Base-by-base conservation (phyloP, 106 monocot genomes). In the Hemerocallis citrina region DNA sequence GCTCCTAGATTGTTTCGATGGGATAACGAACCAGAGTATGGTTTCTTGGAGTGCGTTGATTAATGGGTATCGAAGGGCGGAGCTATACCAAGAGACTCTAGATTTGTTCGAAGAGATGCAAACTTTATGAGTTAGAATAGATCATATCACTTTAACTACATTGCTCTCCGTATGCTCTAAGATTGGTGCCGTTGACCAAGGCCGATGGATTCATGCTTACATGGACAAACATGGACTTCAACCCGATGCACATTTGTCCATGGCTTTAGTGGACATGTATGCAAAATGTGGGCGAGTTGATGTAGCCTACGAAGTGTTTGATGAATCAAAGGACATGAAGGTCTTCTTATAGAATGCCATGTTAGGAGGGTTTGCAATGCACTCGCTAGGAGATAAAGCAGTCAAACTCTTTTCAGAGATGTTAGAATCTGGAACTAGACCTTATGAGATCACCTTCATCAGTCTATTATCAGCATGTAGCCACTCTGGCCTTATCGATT, bases 21-120 rank as follows among this genome's bases (percentile, higher is more conserved):
- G 43, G 34, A 74, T 74, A 66, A 66, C 74, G 4, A 47, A 61
- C 14, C 45, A 21, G 13, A 66, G 46, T 49, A 60, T 60, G 59
- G 52, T 74, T 43, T 74, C 63, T 25, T 75, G 75, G 75, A 75
- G 47, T 9, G 46, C 43, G 17, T 68, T 75, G 75, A 64, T 75
- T 37, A 63, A 56, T 13, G 75, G 56, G 47, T 68, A 38, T 47
- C 22, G 34, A 55, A 68, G 11, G 36, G 43, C 34, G 0, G 40
- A 55, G 1, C 27, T 13, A 14, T 63, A 55, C 22, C 32, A 38
- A 6, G 63, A 75, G 35, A 64, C 62, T 17, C 25, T 75, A 7
- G 28, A 28, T 7, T 40, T 75, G 50, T 75, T 75, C 57, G 27
- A 55, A 34, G 63, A 75, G 30, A 71, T 77, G 70, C 70, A 55